Conservation (phyloP, 331 rosid species). For the Prunus yedoensis region DNA sequence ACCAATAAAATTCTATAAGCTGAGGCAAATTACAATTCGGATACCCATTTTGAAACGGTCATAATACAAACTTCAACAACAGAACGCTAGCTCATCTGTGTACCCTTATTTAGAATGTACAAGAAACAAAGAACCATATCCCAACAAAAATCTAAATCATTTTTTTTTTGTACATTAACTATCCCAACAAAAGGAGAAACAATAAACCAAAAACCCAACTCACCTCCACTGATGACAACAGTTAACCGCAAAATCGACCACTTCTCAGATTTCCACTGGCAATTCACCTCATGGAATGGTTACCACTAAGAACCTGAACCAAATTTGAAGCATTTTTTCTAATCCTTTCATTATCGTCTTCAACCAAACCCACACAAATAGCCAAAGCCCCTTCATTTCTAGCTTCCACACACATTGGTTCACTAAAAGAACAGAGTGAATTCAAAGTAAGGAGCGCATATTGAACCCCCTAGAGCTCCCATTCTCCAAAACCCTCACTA, state of each 20-base stretch:
- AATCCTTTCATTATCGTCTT: constrained; percentile 69
- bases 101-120: constrained; percentile 57
- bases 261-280: not conserved
- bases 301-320: constrained; percentile 55
- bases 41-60: constrained; percentile 26
- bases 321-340: constrained; percentile 66
- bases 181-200: constrained; percentile 44
- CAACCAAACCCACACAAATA: constrained; percentile 49
- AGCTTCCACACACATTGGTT: constrained; percentile 38
- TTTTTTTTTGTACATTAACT: constrained; percentile 71
- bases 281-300: constrained; percentile 33
- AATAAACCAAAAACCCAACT: constrained; percentile 47
- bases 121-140: constrained; percentile 70
- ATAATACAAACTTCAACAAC: constrained; percentile 35
- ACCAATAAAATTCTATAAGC: constrained; percentile 14
- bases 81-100: constrained; percentile 39
- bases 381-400: constrained; percentile 59
- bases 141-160: constrained; percentile 54
- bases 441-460: constrained; percentile 63
- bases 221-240: constrained; percentile 59
- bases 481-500: constrained; percentile 58
- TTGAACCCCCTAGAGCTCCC: no score
- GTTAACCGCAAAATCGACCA: constrained; percentile 39
- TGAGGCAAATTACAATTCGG: constrained; percentile 32
- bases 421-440: constrained; percentile 54